Evolutionary conservation across 1,139 yeast species (phyloP), one percentile per base, ranked within the genome.

Genomic region (Hemisphaericaspora lyxosophila): DNA sequence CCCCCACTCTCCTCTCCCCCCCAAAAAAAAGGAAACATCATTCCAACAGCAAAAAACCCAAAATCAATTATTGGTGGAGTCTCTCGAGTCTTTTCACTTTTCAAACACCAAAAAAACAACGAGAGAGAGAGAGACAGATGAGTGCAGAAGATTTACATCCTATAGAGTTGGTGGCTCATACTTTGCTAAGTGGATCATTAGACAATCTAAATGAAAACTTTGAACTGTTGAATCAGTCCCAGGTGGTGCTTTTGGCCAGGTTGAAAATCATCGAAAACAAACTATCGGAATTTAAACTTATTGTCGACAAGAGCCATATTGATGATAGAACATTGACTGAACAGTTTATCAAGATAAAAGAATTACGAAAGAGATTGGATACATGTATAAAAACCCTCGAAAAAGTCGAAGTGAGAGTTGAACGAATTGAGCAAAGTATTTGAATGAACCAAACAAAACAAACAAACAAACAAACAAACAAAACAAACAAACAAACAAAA

Each of bases 171-270:
- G 67, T 78, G 0, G 82, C 81, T 0, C 85, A 79, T 46, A 59
- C 78, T 4, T 57, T 80, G 4, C 54, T 80, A 8, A 78, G 77
- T 31, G 73, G 74, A 1, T 73, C 83, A 0, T 56, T 80, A 7
- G 85, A 80, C 33, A 62, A 57, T 4, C 57, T 80, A 20, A 70
- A 74, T 42, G 74, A 73, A 33, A 73, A 73, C 44, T 65, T 80
- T 31, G 75, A 75, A 45, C 73, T 70, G 50, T 57, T 80, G 25
- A 73, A 75, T 50, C 81, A 78, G 43, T 76, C 83, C 1, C 85
- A 80, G 46, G 57, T 75, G 30, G 75, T 78, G 1, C 59, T 80
- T 0, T 59, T 76, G 4, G 70, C 81, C 0, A 60, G 82, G 26
- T 51, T 80, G 30, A 65, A 62, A 42, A 60, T 62, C 19, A 60